These are phyloP conservation scores for Backusella morwellensis DNA, from an alignment of 192 early-diverging fungal genomes.

Conservation along the genomic window DNA sequence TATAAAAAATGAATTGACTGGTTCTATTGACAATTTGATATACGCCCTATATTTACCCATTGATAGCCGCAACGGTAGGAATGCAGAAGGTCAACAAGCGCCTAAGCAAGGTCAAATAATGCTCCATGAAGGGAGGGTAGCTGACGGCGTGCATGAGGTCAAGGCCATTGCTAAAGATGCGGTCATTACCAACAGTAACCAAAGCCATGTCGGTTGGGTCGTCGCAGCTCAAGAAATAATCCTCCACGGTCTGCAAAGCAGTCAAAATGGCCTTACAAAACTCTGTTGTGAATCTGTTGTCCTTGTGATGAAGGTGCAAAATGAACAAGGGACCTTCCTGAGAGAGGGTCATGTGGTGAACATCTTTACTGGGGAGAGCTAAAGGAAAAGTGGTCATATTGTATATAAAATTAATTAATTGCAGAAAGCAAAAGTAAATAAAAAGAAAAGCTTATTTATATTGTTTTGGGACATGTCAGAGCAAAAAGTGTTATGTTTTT, in stretches of 20 bases:
- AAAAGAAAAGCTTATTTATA: not conserved
- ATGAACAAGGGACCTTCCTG: constrained; percentile 58
- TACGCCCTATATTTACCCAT: constrained; percentile 42
- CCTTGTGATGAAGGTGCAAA: constrained; percentile 59
- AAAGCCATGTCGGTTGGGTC: constrained; percentile 51
- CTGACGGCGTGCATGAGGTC: constrained; percentile 45
- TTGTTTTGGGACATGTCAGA: not conserved
- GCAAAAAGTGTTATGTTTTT: not conserved
- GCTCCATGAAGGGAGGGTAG: constrained; percentile 45
- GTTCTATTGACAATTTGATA: not conserved
- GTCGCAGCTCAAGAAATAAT: constrained; percentile 36
- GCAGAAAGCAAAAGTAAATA: not conserved
- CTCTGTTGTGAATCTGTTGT: constrained; percentile 66
- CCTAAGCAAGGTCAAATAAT: constrained; percentile 56
- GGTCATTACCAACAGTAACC: constrained; percentile 60
- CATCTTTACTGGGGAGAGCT: constrained; percentile 24
- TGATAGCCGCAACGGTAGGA: constrained; percentile 73
- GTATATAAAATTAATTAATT: not conserved
- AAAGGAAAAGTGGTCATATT: constrained; percentile 21
- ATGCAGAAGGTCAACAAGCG: constrained; percentile 63
- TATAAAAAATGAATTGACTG: not conserved
- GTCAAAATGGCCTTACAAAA: constrained; percentile 55
- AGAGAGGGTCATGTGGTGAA: constrained; percentile 21
- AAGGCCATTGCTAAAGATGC: constrained; percentile 75
- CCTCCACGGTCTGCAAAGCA: constrained; percentile 59